These are phyloP conservation scores for Diaporthe capsici DNA, from an alignment of 2,329 filamentous ascomycete genomes.

Conservation along the genomic window DNA sequence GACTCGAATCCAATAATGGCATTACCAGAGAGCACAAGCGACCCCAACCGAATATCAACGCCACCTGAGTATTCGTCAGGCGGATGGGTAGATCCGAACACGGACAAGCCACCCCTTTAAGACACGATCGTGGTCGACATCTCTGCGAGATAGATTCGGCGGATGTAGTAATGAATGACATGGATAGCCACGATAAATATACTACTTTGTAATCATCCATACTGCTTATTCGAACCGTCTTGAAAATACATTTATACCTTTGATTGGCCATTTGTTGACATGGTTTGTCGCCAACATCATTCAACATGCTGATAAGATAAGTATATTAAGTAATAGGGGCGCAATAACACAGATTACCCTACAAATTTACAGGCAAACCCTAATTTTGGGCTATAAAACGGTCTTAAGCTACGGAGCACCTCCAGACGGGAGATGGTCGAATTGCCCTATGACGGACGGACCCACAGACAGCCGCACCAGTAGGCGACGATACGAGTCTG, in stretches of 20 bases:
- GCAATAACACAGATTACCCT: too few relatives aligned
- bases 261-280: not conserved
- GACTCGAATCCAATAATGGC: conserved; percentile 22
- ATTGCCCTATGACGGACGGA: too few relatives aligned
- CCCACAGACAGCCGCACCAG: too few relatives aligned
- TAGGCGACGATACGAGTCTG: too few relatives aligned
- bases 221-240: not conserved
- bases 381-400: too few relatives aligned
- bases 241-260: too few relatives aligned
- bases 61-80: conserved; percentile 19
- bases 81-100: conserved; percentile 35
- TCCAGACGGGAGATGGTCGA: too few relatives aligned
- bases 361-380: too few relatives aligned
- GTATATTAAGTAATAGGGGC: too few relatives aligned
- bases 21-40: conserved; percentile 1
- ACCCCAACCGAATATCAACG: not conserved
- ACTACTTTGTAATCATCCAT: conserved; percentile 19
- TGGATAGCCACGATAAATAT: conserved; percentile 24
- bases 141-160: conserved; percentile 5
- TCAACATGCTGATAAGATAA: not conserved
- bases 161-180: conserved; percentile 30
- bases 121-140: not conserved
- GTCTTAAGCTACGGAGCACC: too few relatives aligned
- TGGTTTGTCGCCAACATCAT: too few relatives aligned
- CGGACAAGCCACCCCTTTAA: conserved; percentile 33